Percentiles rank a stretch among this genome's conserved stretches.
Evolutionary conservation across 2,329 filamentous ascomycete genomes (phyloP).

Genomic region (Aspergillus piperis): DNA sequence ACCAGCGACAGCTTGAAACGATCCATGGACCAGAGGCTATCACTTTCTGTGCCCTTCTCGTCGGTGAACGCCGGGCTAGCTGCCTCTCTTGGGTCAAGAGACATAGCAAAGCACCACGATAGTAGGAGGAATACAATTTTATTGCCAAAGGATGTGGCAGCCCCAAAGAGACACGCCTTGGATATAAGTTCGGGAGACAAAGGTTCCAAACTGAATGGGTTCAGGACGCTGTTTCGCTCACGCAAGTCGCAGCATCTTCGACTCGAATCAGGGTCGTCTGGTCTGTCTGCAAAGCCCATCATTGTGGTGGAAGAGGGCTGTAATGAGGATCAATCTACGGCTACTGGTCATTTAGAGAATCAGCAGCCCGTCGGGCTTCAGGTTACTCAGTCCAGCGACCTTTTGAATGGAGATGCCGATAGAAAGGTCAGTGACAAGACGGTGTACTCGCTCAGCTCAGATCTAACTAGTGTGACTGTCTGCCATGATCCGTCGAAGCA

Average conservation of each 20-base stretch:
- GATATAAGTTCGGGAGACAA: not conserved
- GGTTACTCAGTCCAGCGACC: not conserved
- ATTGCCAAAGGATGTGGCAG: not conserved
- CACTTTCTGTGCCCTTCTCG: not conserved
- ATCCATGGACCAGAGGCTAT: not conserved
- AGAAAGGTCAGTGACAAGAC: constrained; percentile 39
- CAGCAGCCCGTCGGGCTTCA: not conserved
- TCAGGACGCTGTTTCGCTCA: constrained; percentile 22
- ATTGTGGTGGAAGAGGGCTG: not conserved
- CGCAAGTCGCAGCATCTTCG: constrained; percentile 16
- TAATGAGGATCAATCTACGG: not conserved
- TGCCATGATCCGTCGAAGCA: constrained; percentile 35
- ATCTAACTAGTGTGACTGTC: constrained; percentile 37
- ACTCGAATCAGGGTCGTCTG: not conserved
- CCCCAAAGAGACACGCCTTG: not conserved
- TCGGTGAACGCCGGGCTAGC: not conserved
- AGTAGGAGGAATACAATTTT: not conserved
- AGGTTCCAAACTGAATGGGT: constrained; percentile 17
- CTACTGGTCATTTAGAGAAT: not conserved
- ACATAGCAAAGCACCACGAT: not conserved
- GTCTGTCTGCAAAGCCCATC: not conserved
- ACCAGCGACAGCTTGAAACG: not conserved
- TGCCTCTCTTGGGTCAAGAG: not conserved
- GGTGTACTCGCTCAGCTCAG: constrained; percentile 33
- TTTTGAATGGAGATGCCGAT: constrained; percentile 10